A percentile compares a stretch with the other conserved stretches of the same genome.
Evolutionary conservation across 768 basidiomycete genomes (phyloP).

Genomic region (Obba rivulosa): DNA sequence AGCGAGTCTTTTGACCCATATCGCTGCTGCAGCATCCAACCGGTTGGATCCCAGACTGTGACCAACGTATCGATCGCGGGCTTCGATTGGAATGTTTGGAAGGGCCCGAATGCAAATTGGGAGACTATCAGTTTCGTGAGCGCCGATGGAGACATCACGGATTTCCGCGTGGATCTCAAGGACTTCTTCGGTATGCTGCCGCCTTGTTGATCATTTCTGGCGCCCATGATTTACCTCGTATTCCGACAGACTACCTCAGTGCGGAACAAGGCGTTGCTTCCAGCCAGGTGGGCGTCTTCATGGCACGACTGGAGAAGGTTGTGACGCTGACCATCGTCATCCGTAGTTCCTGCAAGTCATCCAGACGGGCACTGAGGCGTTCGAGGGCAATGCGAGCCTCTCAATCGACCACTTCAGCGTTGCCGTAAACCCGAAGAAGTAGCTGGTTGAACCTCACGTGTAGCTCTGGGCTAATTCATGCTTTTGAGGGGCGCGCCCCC

Average conservation of each 20-base stretch:
- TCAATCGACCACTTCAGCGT: constrained; percentile 38
- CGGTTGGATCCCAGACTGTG: constrained; percentile 44
- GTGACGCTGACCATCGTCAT: background rate
- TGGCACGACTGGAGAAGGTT: background rate
- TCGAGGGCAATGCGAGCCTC: constrained; percentile 44
- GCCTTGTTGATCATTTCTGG: background rate
- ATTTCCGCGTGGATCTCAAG: constrained; percentile 49
- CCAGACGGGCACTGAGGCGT: constrained; percentile 52
- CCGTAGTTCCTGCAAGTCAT: constrained; percentile 46
- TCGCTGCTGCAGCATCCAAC: constrained; percentile 38
- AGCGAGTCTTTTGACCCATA: background rate
- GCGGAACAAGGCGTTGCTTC: constrained; percentile 41
- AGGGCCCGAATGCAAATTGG: constrained; percentile 49
- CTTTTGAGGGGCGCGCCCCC: too few species aligned
- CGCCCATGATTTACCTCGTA: background rate
- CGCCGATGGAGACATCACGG: constrained; percentile 38
- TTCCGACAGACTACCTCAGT: constrained; percentile 37
- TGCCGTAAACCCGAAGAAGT: constrained; percentile 19
- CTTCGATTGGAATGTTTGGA: constrained; percentile 53
- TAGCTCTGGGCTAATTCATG: too few species aligned
- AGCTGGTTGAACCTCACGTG: too few species aligned
- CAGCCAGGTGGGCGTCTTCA: constrained; percentile 31
- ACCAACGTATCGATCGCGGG: constrained; percentile 39
- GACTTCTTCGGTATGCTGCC: constrained; percentile 45
- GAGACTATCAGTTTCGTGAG: constrained; percentile 53